Conservation (phyloP, 768 basidiomycete genomes). For the Termitomyces bulborhizus region DNA sequence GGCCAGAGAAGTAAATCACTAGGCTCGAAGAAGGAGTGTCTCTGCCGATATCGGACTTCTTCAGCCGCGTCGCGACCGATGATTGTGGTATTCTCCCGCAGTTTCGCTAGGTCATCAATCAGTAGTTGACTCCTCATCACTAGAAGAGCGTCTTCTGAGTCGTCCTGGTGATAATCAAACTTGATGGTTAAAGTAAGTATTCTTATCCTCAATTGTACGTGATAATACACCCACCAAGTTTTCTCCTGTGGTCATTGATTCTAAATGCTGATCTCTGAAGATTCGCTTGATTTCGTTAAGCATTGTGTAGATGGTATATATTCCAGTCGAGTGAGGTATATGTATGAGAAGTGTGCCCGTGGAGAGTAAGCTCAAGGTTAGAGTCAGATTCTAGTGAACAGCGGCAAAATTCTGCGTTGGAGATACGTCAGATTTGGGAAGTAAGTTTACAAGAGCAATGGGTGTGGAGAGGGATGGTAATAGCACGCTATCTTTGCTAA, state of each 20-base stretch:
- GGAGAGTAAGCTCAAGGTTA: neutral
- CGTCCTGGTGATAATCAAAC: neutral
- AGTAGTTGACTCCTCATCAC: neutral
- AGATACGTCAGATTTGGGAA: neutral
- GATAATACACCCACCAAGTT: neutral
- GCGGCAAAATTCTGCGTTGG: neutral
- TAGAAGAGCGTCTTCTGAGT: neutral
- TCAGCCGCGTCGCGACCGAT: neutral
- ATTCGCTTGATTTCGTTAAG: neutral
- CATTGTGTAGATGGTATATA: neutral
- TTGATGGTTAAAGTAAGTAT: neutral
- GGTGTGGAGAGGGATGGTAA: neutral
- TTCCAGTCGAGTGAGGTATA: neutral
- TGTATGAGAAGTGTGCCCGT: neutral
- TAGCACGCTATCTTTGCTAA: neutral
- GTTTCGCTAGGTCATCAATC: neutral
- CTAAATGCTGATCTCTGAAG: neutral
- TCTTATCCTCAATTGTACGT: neutral
- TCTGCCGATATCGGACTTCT: neutral
- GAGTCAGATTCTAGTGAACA: neutral
- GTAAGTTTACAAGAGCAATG: neutral
- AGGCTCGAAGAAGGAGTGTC: neutral
- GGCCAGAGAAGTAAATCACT: neutral
- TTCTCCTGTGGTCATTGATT: neutral
- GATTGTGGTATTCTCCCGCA: constrained; percentile 1